Base-by-base conservation (phyloP, 768 basidiomycete species). In the Amanita molliuscula region DNA sequence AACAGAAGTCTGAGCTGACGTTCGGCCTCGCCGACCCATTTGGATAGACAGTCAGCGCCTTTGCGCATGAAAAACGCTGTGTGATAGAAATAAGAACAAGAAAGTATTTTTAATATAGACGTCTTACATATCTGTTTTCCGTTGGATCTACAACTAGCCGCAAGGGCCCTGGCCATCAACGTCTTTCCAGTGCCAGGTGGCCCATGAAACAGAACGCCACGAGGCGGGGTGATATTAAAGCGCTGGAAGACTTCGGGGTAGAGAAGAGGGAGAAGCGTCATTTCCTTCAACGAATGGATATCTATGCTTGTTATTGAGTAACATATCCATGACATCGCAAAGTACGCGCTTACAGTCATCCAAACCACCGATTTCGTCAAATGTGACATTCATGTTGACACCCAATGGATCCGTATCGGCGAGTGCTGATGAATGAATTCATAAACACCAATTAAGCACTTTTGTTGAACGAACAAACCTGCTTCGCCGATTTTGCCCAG, bases 11-110 rank as follows among this genome's bases (percentile, higher is more conserved):
- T 81, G 2, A 99, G 75, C 63, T 97, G 95, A 1, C 96, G 82
- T 62, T 98, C 96, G 4, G 96, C 95, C 68, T 99, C 96, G 47
- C 96, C 96, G 10, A 99, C 96, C 95, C 95, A 99, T 70, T 99
- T 99, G 6, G 92, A 94, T 25, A 98, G 74, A 56, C 88, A 90
- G 65, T 99, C 96, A 29, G 96, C 96, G 16, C 96, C 96, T 68
- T 99, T 99, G 44, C 96, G 85, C 96, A 99, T 98, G 75, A 95
- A 99, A 73, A 99, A 99, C 1, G 96, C 93, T 94, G 56, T 0
- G 13, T 23, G 18, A 36, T 25, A 18, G n/a, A 28, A n/a, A 37
- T 8, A 41, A 21, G n/a, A 35, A 1, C 6, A 36, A 10, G 35
- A 36, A 16, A 21, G 11, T 20, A 29, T 35, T 51, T 42, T 41